phyloP scores from a whole-genome alignment of 1,284 basidiomycete genomes.

The Moesziomyces sp. region DNA sequence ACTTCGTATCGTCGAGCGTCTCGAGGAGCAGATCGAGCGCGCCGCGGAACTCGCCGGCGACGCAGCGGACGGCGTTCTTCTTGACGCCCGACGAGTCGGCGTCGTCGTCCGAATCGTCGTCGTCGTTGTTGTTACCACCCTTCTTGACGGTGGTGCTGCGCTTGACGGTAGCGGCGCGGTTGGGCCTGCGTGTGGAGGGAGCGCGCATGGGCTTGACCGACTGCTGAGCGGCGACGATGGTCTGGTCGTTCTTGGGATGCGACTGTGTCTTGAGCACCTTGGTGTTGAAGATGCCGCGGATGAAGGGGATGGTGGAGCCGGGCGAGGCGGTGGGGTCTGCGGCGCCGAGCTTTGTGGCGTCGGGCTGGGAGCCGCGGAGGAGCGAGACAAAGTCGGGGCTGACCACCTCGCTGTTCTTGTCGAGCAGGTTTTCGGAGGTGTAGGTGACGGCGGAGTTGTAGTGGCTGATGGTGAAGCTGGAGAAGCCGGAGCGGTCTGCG shows the following conservation, averaged over 20 bases:
- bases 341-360: conserved; percentile 58
- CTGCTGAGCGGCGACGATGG: conserved; percentile 92
- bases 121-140: conserved; percentile 73
- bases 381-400: conserved; percentile 93
- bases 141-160: conserved; percentile 68
- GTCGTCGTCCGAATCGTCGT: conserved; percentile 70
- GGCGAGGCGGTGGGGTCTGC: conserved; percentile 40
- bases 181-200: conserved; percentile 73
- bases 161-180: conserved; percentile 53
- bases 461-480: conserved; percentile 91
- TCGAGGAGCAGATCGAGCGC: conserved; percentile 87
- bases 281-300: conserved; percentile 86
- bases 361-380: conserved; percentile 74
- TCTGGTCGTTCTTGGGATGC: conserved; percentile 90
- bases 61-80: conserved; percentile 70
- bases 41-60: conserved; percentile 86
- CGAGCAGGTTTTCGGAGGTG: conserved; percentile 86
- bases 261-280: conserved; percentile 88
- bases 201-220: conserved; percentile 90
- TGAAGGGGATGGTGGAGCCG: conserved; percentile 74
- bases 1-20: conserved; percentile 87
- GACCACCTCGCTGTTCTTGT: conserved; percentile 86
- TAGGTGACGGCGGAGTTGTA: conserved; percentile 92
- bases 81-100: conserved; percentile 32
- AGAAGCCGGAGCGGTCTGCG: conserved; percentile 78